phyloP scores from a whole-genome alignment of 179 eudicot species.

The Beta lomatogona region DNA sequence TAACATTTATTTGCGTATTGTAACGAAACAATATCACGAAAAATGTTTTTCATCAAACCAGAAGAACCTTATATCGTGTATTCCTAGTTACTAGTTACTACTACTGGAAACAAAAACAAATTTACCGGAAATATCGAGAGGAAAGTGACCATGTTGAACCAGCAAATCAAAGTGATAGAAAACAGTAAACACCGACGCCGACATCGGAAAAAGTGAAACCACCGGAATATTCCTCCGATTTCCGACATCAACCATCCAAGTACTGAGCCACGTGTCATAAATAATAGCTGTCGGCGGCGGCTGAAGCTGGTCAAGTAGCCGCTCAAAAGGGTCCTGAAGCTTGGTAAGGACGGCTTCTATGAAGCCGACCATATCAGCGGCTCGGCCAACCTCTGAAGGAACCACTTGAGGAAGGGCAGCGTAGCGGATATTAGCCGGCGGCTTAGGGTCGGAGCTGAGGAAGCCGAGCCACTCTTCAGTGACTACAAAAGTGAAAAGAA shows the following conservation, averaged over 20 bases:
- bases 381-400: conserved; percentile 62
- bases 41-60: too few relatives aligned
- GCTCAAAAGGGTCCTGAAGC: conserved; percentile 55
- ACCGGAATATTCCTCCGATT: conserved; percentile 49
- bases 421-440: conserved; percentile 40
- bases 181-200: conserved; percentile 49
- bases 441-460: conserved; percentile 40
- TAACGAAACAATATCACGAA: too few relatives aligned
- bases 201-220: conserved; percentile 48
- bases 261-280: conserved; percentile 36
- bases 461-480: conserved; percentile 75
- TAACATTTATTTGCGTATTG: too few relatives aligned
- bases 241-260: conserved; percentile 45
- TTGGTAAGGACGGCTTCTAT: conserved; percentile 41
- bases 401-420: conserved; percentile 56
- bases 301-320: conserved; percentile 44
- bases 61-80: too few relatives aligned
- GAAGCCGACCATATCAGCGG: conserved; percentile 42
- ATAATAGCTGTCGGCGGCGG: conserved; percentile 40
- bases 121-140: conserved; percentile 43
- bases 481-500: conserved; percentile 47
- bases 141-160: conserved; percentile 38
- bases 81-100: too few relatives aligned
- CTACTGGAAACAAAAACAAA: neutral
- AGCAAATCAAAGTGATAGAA: conserved; percentile 41